These are phyloP conservation scores for Kodamaea anthophila DNA, from an alignment of 1,139 yeast species.

Conservation along the genomic window DNA sequence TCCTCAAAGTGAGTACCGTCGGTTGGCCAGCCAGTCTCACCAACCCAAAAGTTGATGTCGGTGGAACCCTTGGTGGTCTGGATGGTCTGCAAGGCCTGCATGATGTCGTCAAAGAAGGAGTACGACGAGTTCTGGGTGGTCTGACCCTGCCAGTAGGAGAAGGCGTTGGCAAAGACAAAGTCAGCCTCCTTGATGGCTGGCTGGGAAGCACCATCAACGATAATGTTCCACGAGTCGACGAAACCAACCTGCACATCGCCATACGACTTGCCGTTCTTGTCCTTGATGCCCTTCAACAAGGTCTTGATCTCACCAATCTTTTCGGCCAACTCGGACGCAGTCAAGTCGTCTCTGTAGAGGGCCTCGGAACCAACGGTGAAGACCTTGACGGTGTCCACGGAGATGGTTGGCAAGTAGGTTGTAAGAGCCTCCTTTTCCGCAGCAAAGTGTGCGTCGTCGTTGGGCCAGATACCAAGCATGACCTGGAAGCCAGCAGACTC, in stretches of 20 bases:
- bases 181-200: constrained; percentile 78
- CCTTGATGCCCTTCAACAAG: constrained; percentile 54
- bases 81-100: constrained; percentile 88
- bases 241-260: constrained; percentile 74
- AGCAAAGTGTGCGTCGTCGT: constrained; percentile 63
- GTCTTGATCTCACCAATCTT: constrained; percentile 55
- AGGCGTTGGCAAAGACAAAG: constrained; percentile 85
- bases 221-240: constrained; percentile 92
- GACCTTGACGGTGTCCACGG: constrained; percentile 60
- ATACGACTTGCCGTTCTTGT: constrained; percentile 76
- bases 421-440: constrained; percentile 66
- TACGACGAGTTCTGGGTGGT: constrained; percentile 71
- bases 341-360: constrained; percentile 75
- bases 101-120: constrained; percentile 91
- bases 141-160: constrained; percentile 98
- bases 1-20: constrained; percentile 68
- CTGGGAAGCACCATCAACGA: constrained; percentile 68
- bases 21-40: constrained; percentile 99
- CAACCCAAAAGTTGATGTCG: constrained; percentile 86
- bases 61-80: constrained; percentile 82
- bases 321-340: constrained; percentile 61
- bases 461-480: constrained; percentile 88
- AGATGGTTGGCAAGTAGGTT: constrained; percentile 63
- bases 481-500: constrained; percentile 67
- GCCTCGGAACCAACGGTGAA: constrained; percentile 91